Percentiles rank a stretch among this genome's conserved stretches.
These are phyloP conservation scores for Monosporozyma yasuniensis DNA, from an alignment of 805 yeast species.

Conservation along the genomic window DNA sequence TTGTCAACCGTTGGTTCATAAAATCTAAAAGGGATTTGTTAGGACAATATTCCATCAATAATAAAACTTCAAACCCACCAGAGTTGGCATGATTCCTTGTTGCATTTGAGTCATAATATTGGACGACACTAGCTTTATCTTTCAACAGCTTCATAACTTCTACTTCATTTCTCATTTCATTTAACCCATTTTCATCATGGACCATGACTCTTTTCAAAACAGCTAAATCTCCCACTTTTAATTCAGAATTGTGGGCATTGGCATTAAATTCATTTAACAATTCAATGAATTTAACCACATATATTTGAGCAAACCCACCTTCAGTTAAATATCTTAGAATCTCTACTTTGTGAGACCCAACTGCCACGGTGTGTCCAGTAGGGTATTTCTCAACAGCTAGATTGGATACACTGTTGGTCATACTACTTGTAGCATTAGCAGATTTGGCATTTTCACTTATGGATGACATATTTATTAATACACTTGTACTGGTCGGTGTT, in stretches of 20 bases:
- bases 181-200: conserved; percentile 58
- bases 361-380: conserved; percentile 45
- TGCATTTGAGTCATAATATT: conserved; percentile 70
- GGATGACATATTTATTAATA: conserved; percentile 9
- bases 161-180: conserved; percentile 61
- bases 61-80: conserved; percentile 70
- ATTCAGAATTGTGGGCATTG: conserved; percentile 22
- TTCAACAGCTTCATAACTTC: conserved; percentile 64
- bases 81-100: conserved; percentile 36
- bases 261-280: conserved; percentile 19
- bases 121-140: conserved; percentile 51
- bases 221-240: conserved; percentile 40
- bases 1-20: conserved; percentile 78
- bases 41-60: conserved; percentile 89
- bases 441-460: conserved; percentile 10
- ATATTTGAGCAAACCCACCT: conserved; percentile 79
- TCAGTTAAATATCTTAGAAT: conserved; percentile 52
- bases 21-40: conserved; percentile 79
- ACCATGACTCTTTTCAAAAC: conserved; percentile 71
- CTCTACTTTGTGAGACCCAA: conserved; percentile 52
- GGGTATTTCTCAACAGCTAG: conserved; percentile 12
- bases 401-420: conserved; percentile 5
- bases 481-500: neutral
- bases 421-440: conserved; percentile 2
- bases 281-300: conserved; percentile 45